Percentiles rank a stretch among this genome's conserved stretches.
phyloP scores from a whole-genome alignment of 192 early-diverging fungal genomes.

The Podila epicladia region DNA sequence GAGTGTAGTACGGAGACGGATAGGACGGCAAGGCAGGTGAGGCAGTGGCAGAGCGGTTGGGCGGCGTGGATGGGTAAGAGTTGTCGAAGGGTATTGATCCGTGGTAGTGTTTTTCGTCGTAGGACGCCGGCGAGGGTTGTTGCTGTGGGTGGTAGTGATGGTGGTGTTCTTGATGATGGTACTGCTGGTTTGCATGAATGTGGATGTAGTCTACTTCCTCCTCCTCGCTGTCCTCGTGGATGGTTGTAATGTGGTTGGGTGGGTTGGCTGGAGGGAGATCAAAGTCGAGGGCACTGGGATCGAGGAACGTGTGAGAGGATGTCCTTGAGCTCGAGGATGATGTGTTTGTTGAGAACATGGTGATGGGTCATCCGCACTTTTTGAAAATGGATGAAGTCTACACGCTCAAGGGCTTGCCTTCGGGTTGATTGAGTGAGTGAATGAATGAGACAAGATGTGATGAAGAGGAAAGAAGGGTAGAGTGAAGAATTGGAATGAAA shows the following conservation, averaged over 20 bases:
- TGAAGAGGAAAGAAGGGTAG: background rate
- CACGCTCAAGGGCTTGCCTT: background rate
- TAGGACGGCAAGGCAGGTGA: constrained; percentile 12
- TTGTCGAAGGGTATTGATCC: background rate
- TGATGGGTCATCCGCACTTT: background rate
- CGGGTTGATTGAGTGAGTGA: background rate
- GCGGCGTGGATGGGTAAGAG: constrained; percentile 5
- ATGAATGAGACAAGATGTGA: background rate
- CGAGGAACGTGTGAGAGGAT: constrained; percentile 31
- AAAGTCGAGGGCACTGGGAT: constrained; percentile 43
- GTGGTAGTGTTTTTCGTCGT: background rate
- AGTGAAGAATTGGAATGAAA: background rate
- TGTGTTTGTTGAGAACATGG: constrained; percentile 24
- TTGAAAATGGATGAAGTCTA: background rate
- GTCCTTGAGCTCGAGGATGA: constrained; percentile 21
- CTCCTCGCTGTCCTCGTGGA: constrained; percentile 45
- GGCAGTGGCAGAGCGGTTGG: constrained; percentile 17
- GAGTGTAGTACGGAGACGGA: constrained; percentile 32
- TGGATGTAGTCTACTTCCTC: constrained; percentile 40
- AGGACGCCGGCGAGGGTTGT: too few relatives aligned
- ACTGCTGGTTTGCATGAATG: constrained; percentile 18
- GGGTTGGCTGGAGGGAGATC: constrained; percentile 34
- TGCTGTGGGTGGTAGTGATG: too few relatives aligned
- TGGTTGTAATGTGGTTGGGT: constrained; percentile 36
- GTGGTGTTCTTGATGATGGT: constrained; percentile 8